These are phyloP conservation scores for Pistacia integerrima DNA, from an alignment of 345 rosid species.

Conservation along the genomic window DNA sequence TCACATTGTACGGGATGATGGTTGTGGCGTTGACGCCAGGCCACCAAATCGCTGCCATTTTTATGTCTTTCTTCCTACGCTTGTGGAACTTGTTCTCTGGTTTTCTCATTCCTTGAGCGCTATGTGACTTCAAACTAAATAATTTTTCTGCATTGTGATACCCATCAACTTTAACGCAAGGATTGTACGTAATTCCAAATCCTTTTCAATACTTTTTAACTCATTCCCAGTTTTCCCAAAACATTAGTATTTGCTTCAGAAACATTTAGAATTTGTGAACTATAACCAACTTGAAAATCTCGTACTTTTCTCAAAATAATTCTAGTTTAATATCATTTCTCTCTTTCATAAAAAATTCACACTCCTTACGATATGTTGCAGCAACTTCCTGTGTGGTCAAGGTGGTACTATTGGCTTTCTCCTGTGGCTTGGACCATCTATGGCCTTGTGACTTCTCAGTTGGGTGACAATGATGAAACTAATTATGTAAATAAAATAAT, in stretches of 20 bases:
- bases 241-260: no score
- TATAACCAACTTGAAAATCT: no score
- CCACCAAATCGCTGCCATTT: constrained; percentile 68
- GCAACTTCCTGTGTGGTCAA: constrained; percentile 89
- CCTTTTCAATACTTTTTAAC: no score
- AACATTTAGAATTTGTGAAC: no score
- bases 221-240: no score
- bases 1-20: constrained; percentile 89
- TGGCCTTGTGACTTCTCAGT: constrained; percentile 72
- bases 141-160: background rate
- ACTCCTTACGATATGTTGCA: constrained; percentile 25
- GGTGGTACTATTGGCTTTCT: constrained; percentile 87
- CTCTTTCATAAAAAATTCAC: background rate
- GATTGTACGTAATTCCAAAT: background rate
- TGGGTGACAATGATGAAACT: constrained; percentile 46
- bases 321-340: background rate
- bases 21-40: constrained; percentile 74
- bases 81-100: constrained; percentile 92
- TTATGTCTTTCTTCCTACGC: constrained; percentile 77
- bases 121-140: constrained; percentile 24
- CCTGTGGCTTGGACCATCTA: constrained; percentile 86
- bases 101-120: constrained; percentile 68
- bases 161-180: no score
- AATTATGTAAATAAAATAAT: no score
- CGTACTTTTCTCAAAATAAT: no score